phyloP scores from a whole-genome alignment of 2,329 filamentous ascomycete genomes.

The Hypoxylon sp. region DNA sequence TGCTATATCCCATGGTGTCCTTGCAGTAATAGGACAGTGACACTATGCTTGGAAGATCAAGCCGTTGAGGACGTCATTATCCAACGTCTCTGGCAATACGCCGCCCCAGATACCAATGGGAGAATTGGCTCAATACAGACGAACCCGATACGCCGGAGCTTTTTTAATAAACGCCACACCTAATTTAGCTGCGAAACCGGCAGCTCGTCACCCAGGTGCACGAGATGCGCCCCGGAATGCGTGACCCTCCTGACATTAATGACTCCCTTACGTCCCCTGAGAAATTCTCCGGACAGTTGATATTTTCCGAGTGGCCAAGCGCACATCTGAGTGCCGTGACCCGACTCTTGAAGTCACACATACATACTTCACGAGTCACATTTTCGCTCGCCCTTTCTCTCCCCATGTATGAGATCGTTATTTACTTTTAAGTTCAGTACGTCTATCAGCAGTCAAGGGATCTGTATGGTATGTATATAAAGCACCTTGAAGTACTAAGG shows the following conservation, averaged over 20 bases:
- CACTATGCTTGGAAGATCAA: not conserved
- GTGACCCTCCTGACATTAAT: not conserved
- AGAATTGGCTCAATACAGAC: not conserved
- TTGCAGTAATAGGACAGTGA: not conserved
- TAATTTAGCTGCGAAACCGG: not conserved
- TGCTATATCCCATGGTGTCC: not conserved
- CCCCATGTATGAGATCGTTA: not conserved
- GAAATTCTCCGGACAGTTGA: not conserved
- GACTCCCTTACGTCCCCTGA: not conserved
- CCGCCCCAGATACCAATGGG: too few relatives aligned
- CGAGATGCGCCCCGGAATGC: not conserved
- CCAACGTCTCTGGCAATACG: too few relatives aligned
- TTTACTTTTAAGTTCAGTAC: not conserved
- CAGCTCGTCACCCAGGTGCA: not conserved
- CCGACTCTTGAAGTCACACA: not conserved
- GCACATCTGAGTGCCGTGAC: not conserved
- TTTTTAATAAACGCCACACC: conserved; percentile 6
- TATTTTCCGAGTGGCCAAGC: not conserved
- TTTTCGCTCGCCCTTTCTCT: not conserved
- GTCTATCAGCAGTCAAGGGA: not conserved
- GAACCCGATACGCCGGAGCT: not conserved
- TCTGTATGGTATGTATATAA: not conserved
- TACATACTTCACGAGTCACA: not conserved
- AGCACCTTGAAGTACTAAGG: not conserved
- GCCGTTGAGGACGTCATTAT: too few relatives aligned